phyloP scores from a whole-genome alignment of 2,329 filamentous ascomycete genomes.

The Tricladium varicosporioides region DNA sequence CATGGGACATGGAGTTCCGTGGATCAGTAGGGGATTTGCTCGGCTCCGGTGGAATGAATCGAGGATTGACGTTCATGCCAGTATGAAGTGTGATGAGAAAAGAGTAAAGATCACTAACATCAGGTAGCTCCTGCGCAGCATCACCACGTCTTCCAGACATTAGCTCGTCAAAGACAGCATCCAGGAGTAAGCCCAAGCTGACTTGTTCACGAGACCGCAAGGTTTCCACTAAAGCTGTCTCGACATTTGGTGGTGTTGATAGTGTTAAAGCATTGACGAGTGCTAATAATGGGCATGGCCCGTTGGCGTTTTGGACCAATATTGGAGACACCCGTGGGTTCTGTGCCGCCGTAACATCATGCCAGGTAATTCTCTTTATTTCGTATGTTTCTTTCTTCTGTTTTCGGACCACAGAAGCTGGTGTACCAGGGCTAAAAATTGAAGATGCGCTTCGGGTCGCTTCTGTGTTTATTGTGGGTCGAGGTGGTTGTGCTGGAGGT shows the following conservation, averaged over 20 bases:
- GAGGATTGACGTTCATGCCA: conserved; percentile 97
- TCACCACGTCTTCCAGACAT: conserved; percentile 72
- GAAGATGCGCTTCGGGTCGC: conserved; percentile 18
- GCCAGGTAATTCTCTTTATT: conserved; percentile 88
- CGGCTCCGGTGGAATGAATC: conserved; percentile 65
- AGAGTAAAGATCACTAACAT: conserved; percentile 81
- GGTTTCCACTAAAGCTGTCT: conserved; percentile 74
- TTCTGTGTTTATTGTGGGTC: conserved; percentile 19
- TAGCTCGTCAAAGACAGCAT: conserved; percentile 90
- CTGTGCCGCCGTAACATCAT: conserved; percentile 59
- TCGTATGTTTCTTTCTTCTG: conserved; percentile 72
- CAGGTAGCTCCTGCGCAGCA: conserved; percentile 64
- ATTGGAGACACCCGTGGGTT: conserved; percentile 78
- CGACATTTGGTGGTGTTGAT: conserved; percentile 65
- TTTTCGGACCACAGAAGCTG: conserved; percentile 10
- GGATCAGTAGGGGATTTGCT: conserved; percentile 25
- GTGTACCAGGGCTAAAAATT: conserved; percentile 7
- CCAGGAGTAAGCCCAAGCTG: conserved; percentile 78
- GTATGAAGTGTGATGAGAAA: conserved; percentile 90
- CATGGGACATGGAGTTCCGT: conserved; percentile 51
- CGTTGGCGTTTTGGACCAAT: conserved; percentile 88
- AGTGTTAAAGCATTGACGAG: conserved; percentile 89
- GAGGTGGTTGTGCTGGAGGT: conserved; percentile 26
- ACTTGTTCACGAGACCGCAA: conserved; percentile 82
- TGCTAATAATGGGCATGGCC: conserved; percentile 88